Percentiles rank a stretch among this genome's conserved stretches.
Evolutionary conservation across 805 yeast species (phyloP).

Genomic region (Ogataea parapolymorpha): DNA sequence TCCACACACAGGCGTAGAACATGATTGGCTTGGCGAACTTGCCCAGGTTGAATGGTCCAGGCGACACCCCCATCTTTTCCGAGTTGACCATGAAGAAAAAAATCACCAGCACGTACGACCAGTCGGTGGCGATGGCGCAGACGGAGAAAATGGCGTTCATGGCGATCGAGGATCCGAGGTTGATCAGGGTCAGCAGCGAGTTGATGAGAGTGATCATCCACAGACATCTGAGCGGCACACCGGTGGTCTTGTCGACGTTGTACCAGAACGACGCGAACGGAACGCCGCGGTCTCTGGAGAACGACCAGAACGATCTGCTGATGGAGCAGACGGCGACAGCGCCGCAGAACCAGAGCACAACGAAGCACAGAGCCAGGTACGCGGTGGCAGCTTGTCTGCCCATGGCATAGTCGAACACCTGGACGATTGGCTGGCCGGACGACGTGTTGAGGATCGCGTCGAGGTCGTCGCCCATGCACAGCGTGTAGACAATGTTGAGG

Average conservation of each 20-base stretch:
- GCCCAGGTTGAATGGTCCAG: slow-evolving; percentile 51
- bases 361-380: slow-evolving; percentile 45
- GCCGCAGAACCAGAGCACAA: slow-evolving; percentile 52
- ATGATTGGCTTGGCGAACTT: slow-evolving; percentile 39
- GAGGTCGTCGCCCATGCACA: slow-evolving; percentile 42
- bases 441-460: slow-evolving; percentile 31
- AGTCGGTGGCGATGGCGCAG: slow-evolving; percentile 48
- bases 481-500: slow-evolving; percentile 44
- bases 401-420: slow-evolving; percentile 46
- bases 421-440: slow-evolving; percentile 53
- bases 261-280: slow-evolving; percentile 45
- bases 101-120: slow-evolving; percentile 49
- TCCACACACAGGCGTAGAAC: slow-evolving; percentile 42
- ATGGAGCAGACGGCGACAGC: slow-evolving; percentile 48
- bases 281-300: slow-evolving; percentile 53
- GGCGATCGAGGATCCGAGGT: slow-evolving; percentile 41
- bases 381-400: slow-evolving; percentile 54
- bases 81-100: slow-evolving; percentile 40
- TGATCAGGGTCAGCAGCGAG: slow-evolving; percentile 44
- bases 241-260: slow-evolving; percentile 38
- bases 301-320: slow-evolving; percentile 53
- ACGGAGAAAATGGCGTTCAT: slow-evolving; percentile 55
- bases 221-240: slow-evolving; percentile 43
- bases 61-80: slow-evolving; percentile 42
- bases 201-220: slow-evolving; percentile 40